Conservation (phyloP, 106 monocot species). For the Phalaenopsis aphrodite region DNA sequence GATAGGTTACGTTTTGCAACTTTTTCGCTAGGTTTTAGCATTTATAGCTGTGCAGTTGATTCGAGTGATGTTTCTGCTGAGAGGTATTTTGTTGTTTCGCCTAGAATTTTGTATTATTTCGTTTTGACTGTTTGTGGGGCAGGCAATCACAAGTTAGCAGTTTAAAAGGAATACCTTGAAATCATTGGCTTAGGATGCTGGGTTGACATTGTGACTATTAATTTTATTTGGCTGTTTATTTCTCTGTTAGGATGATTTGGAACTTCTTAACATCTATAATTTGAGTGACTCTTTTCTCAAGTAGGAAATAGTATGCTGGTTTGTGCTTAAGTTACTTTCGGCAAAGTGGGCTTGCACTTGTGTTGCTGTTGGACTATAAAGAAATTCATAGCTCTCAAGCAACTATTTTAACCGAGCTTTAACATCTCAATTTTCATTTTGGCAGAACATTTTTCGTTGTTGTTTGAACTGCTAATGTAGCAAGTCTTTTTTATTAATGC, state of each 20-base stretch:
- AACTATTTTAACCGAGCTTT: background rate
- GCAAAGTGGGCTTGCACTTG: background rate
- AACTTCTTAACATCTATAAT: background rate
- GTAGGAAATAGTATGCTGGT: background rate
- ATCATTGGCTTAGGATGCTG: background rate
- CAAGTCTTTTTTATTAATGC: background rate
- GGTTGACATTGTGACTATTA: background rate
- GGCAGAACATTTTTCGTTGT: background rate
- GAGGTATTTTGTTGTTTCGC: background rate
- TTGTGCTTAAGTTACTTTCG: background rate
- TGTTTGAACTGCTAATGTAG: background rate
- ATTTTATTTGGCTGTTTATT: background rate
- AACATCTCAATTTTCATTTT: background rate
- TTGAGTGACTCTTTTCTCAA: background rate
- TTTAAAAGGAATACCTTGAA: background rate
- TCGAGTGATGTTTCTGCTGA: background rate
- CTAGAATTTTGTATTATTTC: background rate
- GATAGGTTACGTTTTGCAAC: background rate
- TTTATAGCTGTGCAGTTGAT: background rate
- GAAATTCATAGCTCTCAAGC: background rate
- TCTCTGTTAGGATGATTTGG: background rate
- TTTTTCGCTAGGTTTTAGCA: slow-evolving; percentile 3
- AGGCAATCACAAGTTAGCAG: background rate
- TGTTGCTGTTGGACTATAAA: background rate
- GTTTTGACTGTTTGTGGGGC: background rate